A percentile compares a stretch with the other conserved stretches of the same genome.
Evolutionary conservation across 2,329 filamentous ascomycete species (phyloP).

Genomic region (Cladosporium sp.): DNA sequence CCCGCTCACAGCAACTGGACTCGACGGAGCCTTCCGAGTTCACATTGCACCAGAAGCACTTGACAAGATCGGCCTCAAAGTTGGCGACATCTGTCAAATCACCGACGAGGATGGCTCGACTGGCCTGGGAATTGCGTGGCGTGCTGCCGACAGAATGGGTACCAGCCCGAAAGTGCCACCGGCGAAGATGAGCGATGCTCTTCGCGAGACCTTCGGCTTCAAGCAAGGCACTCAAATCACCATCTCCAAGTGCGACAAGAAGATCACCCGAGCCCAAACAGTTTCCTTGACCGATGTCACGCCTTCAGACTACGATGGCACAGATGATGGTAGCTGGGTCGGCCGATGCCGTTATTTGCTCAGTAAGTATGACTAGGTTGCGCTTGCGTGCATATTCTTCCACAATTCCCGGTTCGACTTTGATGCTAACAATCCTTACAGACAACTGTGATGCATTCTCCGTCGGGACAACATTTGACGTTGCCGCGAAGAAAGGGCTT

Average conservation of each 20-base stretch:
- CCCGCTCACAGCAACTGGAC: slow-evolving; percentile 42
- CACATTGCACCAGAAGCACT: slow-evolving; percentile 60
- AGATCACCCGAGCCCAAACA: slow-evolving; percentile 57
- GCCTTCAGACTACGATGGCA: slow-evolving; percentile 31
- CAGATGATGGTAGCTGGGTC: slow-evolving; percentile 40
- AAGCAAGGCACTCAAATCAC: slow-evolving; percentile 70
- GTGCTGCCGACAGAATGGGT: slow-evolving; percentile 52
- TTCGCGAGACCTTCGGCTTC: slow-evolving; percentile 72
- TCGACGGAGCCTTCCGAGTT: slow-evolving; percentile 62
- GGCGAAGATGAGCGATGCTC: slow-evolving; percentile 71
- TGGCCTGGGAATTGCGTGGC: slow-evolving; percentile 66
- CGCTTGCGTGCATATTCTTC: slow-evolving; percentile 18
- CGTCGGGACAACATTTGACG: slow-evolving; percentile 70
- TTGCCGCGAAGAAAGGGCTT: slow-evolving; percentile 57
- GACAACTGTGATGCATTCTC: slow-evolving; percentile 68
- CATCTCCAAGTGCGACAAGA: slow-evolving; percentile 56
- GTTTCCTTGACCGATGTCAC: slow-evolving; percentile 65
- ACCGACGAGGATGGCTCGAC: slow-evolving; percentile 45
- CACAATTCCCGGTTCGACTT: slow-evolving; percentile 34
- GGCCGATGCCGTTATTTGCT: slow-evolving; percentile 26
- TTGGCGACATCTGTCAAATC: slow-evolving; percentile 62
- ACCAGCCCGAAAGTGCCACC: slow-evolving; percentile 64
- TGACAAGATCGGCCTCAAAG: slow-evolving; percentile 55
- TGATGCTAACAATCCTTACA: slow-evolving; percentile 3
- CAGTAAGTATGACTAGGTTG: neutral